Evolutionary conservation across 1,284 basidiomycete genomes (phyloP).

Genomic region (Cystobasidium sp.): DNA sequence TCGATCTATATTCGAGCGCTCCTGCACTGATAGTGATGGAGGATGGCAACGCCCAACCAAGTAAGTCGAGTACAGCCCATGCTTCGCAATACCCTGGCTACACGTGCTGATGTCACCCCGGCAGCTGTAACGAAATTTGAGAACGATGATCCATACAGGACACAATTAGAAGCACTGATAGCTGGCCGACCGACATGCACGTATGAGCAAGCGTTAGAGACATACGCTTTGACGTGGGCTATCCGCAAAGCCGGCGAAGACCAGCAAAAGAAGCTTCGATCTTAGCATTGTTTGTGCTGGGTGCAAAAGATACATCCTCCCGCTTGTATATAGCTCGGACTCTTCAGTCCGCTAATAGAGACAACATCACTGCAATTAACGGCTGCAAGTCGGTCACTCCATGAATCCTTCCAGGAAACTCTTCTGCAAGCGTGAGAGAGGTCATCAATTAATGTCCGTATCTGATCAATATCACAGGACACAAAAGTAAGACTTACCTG

Average conservation of each 20-base stretch:
- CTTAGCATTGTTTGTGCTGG: neutral
- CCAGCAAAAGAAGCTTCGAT: constrained; percentile 23
- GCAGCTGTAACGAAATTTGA: constrained; percentile 40
- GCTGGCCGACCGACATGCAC: constrained; percentile 46
- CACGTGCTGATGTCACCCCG: neutral
- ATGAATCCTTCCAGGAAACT: constrained; percentile 41
- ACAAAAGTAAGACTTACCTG: constrained; percentile 17
- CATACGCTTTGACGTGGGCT: constrained; percentile 83
- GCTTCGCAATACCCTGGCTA: neutral
- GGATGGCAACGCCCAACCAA: constrained; percentile 17
- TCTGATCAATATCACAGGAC: neutral
- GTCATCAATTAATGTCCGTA: neutral
- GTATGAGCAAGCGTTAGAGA: constrained; percentile 75
- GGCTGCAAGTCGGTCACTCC: constrained; percentile 18
- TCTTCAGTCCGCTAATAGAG: neutral
- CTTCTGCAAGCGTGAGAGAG: constrained; percentile 19
- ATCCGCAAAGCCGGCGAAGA: constrained; percentile 47
- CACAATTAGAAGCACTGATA: constrained; percentile 46
- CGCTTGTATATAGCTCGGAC: neutral
- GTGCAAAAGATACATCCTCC: neutral
- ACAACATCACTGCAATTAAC: constrained; percentile 4
- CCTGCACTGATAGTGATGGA: constrained; percentile 41
- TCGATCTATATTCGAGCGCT: constrained; percentile 38
- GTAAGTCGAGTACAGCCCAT: constrained; percentile 2
- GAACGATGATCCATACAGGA: constrained; percentile 48